These are phyloP conservation scores for Apiospora arundinis DNA, from an alignment of 2,329 filamentous ascomycete genomes.

Conservation along the genomic window DNA sequence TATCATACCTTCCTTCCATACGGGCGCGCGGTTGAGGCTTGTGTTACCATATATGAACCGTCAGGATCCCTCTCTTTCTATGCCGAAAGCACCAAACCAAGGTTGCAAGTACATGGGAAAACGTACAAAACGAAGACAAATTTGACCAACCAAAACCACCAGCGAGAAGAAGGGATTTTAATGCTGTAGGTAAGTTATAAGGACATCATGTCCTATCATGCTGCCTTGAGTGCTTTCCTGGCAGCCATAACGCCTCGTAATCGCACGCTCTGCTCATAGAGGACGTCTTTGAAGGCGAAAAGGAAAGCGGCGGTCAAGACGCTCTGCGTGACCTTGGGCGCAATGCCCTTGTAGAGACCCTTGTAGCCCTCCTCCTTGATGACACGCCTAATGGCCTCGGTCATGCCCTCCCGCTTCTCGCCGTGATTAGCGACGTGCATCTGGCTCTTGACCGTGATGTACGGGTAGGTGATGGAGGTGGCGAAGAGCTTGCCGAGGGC, in stretches of 20 bases:
- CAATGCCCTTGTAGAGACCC: conserved; percentile 94
- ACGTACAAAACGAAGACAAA: conserved; percentile 9
- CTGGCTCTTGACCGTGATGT: conserved; percentile 97
- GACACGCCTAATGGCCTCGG: conserved; percentile 77
- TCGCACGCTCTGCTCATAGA: conserved; percentile 82
- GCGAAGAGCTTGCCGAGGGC: conserved; percentile 94
- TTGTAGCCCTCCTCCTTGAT: conserved; percentile 88
- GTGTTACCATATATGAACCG: background rate
- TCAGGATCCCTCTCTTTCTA: background rate
- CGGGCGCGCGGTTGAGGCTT: background rate
- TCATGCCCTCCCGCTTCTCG: conserved; percentile 81
- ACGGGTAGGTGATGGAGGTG: conserved; percentile 93
- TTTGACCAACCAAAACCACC: background rate
- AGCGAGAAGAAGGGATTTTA: background rate
- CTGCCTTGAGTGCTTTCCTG: conserved; percentile 45
- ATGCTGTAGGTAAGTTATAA: background rate
- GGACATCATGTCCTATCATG: background rate
- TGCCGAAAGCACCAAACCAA: conserved; percentile 1
- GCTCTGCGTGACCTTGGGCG: conserved; percentile 95
- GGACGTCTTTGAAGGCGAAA: conserved; percentile 96
- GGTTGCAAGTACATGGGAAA: background rate
- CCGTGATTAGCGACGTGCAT: conserved; percentile 89
- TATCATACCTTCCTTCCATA: background rate
- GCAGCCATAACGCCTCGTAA: conserved; percentile 57
- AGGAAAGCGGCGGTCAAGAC: conserved; percentile 95